A percentile compares a stretch with the other conserved stretches of the same genome.
These are phyloP conservation scores for Boletus rubropictus DNA, from an alignment of 768 basidiomycete genomes.

Conservation along the genomic window DNA sequence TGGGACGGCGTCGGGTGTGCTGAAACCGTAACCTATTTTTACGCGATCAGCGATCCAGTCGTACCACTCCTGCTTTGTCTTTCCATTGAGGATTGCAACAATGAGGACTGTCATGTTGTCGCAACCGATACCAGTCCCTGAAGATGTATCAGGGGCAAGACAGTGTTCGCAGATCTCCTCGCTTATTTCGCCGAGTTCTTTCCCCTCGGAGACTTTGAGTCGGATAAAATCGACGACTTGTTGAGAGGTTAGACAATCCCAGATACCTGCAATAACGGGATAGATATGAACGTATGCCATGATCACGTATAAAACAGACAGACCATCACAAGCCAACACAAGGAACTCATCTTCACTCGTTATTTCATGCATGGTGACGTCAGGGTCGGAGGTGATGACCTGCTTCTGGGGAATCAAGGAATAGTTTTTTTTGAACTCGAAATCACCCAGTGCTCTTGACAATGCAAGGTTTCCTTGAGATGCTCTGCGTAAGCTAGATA, in stretches of 20 bases:
- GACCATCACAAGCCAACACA: constrained; percentile 96
- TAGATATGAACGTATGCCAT: constrained; percentile 2
- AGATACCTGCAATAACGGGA: constrained; percentile 64
- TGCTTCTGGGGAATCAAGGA: constrained; percentile 78
- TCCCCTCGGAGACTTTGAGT: constrained; percentile 72
- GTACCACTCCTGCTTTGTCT: constrained; percentile 90
- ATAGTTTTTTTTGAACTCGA: constrained; percentile 96
- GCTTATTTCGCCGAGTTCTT: constrained; percentile 74
- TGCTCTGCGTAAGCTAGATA: not conserved
- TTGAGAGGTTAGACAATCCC: constrained; percentile 95
- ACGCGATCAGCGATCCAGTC: constrained; percentile 83
- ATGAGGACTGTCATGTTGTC: constrained; percentile 99
- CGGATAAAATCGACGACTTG: constrained; percentile 88
- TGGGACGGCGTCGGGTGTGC: constrained; percentile 70
- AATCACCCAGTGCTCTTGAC: constrained; percentile 93
- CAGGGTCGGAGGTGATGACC: constrained; percentile 92
- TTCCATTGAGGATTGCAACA: constrained; percentile 80
- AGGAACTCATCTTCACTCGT: constrained; percentile 93
- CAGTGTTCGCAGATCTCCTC: constrained; percentile 91
- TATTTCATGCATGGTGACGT: constrained; percentile 75
- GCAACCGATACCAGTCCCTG: constrained; percentile 90
- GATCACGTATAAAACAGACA: constrained; percentile 15
- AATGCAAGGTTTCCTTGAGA: constrained; percentile 85
- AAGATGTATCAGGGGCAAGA: constrained; percentile 87
- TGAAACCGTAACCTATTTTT: constrained; percentile 64